Percentiles rank a stretch among this genome's conserved stretches.
These are phyloP conservation scores for Leptomonas seymouri DNA, from an alignment of 208 protist genomes.

Conservation along the genomic window DNA sequence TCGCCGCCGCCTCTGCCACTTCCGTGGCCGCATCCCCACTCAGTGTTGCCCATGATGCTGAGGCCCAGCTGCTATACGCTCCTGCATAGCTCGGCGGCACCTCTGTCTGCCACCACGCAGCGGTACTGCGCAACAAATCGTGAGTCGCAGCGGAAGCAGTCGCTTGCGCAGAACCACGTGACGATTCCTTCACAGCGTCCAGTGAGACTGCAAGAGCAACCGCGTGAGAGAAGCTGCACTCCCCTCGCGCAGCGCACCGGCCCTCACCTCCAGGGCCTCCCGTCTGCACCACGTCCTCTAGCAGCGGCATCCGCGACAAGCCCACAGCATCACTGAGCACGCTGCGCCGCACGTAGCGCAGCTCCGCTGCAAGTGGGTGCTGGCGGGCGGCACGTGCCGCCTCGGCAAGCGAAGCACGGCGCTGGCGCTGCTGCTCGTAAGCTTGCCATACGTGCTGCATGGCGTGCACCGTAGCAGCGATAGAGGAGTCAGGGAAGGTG, in stretches of 20 bases:
- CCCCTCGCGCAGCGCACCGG: constrained; percentile 8
- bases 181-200: background rate
- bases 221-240: constrained; percentile 32
- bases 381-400: constrained; percentile 26
- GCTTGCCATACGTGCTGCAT: constrained; percentile 57
- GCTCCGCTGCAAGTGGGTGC: constrained; percentile 21
- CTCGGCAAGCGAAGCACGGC: constrained; percentile 14
- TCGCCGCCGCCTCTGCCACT: background rate
- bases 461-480: constrained; percentile 36
- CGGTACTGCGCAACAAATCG: background rate
- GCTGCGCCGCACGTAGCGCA: constrained; percentile 16
- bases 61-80: background rate
- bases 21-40: too few relatives aligned
- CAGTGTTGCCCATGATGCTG: background rate
- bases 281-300: constrained; percentile 6
- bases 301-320: constrained; percentile 24
- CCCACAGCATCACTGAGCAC: constrained; percentile 8
- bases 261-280: background rate
- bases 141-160: background rate
- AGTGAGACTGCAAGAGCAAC: constrained; percentile 2
- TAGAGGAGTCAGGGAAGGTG: constrained; percentile 55
- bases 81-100: constrained; percentile 11
- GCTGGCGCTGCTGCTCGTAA: constrained; percentile 36
- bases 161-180: background rate
- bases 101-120: constrained; percentile 6